Evolutionary conservation across 1,284 basidiomycete genomes (phyloP).

Genomic region (Ceratobasidium sp.): DNA sequence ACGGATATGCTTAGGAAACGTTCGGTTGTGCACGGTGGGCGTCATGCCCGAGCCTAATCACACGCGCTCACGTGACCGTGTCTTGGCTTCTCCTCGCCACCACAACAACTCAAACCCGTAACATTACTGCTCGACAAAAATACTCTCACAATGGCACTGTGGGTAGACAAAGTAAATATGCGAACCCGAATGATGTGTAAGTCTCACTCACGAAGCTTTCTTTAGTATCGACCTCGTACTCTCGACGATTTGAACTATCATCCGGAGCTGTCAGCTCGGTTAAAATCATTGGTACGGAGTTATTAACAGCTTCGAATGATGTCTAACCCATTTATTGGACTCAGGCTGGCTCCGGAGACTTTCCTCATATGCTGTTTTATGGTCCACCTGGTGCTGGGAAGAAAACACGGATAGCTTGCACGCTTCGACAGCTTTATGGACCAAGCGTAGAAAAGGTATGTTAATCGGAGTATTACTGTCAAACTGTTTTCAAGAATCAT

Average conservation of each 20-base stretch:
- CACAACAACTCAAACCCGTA: neutral
- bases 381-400: conserved; percentile 97
- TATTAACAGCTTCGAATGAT: neutral
- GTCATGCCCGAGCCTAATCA: too few species aligned
- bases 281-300: conserved; percentile 77
- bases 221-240: conserved; percentile 84
- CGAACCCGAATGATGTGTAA: neutral
- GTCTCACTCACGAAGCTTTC: neutral
- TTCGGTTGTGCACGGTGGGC: too few species aligned
- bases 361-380: conserved; percentile 98
- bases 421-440: conserved; percentile 90
- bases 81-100: neutral
- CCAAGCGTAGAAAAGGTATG: conserved; percentile 91
- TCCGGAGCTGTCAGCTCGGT: conserved; percentile 77
- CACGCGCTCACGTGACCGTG: conserved; percentile 29
- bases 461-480: neutral
- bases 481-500: neutral
- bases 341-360: conserved; percentile 89
- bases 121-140: neutral
- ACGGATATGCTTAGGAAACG: too few species aligned
- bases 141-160: conserved; percentile 74
- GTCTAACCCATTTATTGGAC: neutral
- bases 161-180: conserved; percentile 80
- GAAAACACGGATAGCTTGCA: conserved; percentile 95
- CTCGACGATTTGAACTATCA: conserved; percentile 94